Conservation (phyloP, 768 basidiomycete genomes). For the Amanita exitialis region DNA sequence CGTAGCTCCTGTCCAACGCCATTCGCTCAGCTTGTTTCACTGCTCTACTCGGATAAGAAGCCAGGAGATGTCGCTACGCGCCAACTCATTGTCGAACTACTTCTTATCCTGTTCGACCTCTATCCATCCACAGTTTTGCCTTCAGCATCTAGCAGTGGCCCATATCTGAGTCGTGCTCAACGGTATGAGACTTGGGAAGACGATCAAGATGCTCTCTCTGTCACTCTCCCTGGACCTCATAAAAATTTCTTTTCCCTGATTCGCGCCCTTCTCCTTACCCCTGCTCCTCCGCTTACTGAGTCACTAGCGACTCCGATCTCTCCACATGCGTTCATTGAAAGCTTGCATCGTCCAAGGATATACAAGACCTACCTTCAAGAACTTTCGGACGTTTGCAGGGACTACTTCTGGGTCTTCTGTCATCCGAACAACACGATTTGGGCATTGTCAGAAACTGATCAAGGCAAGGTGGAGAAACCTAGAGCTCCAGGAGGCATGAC, state of each 20-base stretch:
- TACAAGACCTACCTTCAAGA: conserved; percentile 29
- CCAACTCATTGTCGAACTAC: conserved; percentile 82
- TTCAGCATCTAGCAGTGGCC: conserved; percentile 23
- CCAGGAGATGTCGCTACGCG: conserved; percentile 89
- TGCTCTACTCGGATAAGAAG: conserved; percentile 96
- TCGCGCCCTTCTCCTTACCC: conserved; percentile 56
- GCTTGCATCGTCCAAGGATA: conserved; percentile 23
- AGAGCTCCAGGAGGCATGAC: conserved; percentile 97
- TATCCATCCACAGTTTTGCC: conserved; percentile 70
- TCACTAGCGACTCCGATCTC: conserved; percentile 23
- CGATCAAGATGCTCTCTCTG: conserved; percentile 23
- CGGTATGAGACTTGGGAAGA: conserved; percentile 52
- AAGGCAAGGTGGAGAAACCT: conserved; percentile 78
- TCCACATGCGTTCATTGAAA: conserved; percentile 72
- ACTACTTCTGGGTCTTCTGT: conserved; percentile 97
- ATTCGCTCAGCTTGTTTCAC: conserved; percentile 69
- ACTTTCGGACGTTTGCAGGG: conserved; percentile 73
- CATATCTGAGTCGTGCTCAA: conserved; percentile 20
- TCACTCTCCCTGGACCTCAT: conserved; percentile 67
- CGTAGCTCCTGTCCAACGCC: conserved; percentile 86
- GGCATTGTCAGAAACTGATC: conserved; percentile 77
- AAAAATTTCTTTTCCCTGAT: conserved; percentile 65
- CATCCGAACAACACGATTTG: conserved; percentile 92
- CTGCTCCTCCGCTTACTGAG: conserved; percentile 26
- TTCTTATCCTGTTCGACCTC: conserved; percentile 81